Base-by-base conservation (phyloP, 768 basidiomycete species). In the Boletus sp. region DNA sequence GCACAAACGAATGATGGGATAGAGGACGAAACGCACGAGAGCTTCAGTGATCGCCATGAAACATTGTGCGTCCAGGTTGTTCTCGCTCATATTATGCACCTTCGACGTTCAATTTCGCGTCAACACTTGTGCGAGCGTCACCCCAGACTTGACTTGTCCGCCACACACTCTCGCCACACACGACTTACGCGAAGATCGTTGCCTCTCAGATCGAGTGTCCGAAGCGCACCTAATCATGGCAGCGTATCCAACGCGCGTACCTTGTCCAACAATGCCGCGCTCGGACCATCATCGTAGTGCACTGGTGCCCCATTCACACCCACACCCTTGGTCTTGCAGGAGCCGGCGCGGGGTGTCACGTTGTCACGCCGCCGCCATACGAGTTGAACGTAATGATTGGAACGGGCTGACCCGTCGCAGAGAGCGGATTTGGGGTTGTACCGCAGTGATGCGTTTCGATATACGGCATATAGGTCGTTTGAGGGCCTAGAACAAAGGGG, bases 31-130 rank as follows among this genome's bases (percentile, higher is more conserved):
- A 76, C 86, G 63, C 56, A 95, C 94, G 69, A 99, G 71, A 1
- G 94, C 90, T 71, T 99, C 96, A 0, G 94, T 94, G 17, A 99
- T 79, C 0, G 81, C 76, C 2, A 87, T 83, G 10, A 99, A n/a
- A 51, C 92, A 91, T 14, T 80, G 76, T 1, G 90, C 82, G 55
- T 96, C 96, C 7, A 99, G 83, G 70, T 90, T 93, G 71, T 98
- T 98, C 70, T 98, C 96, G 65, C 90, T 89, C 52, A 98, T 75
- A 70, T 98, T 98, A 28, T 97, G 79, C 5, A 97, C 87, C 73
- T 96, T 96, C 46, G 98, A 78, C 4, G 96, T 98, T 42, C 95
- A 79, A 72, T 99, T 98, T 36, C 95, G 86, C 70, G 98, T 98
- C 60, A 98, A 77, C 0, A 98, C 96, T 73, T 98, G 95, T 0